Base-by-base conservation (phyloP, 805 yeast species). In the Saccharomycopsis sp. region DNA sequence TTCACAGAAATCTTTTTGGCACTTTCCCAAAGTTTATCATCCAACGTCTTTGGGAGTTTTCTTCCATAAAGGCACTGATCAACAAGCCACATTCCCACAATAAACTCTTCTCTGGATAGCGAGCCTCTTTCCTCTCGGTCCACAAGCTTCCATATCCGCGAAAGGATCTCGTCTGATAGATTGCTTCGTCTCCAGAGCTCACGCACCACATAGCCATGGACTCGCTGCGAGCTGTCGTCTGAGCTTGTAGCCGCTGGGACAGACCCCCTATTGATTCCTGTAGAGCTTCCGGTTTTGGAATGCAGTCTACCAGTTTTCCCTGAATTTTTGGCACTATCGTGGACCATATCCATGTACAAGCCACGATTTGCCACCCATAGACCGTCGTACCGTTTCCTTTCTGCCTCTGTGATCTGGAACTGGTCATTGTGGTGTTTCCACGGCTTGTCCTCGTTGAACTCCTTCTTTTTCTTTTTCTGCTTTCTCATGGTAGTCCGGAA, bases 41-140 rank as follows among this genome's bases (percentile, higher is more conserved):
- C 83, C 3, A 94, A 80, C 44, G 71, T 71, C 59, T 80, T 78
- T 0, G 99, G 98, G 53, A 94, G 73, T 68, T 94, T 94, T 46
- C 96, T 77, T 0, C 99, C 99, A 68, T 92, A 94, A 14, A 94
- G 75, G 67, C 97, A 89, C 71, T 94, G 99, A 70, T 94, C 99
- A 1, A 94, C 91, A 2, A 91, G 71, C 99, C 99, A 94, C 87
- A 89, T 91, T 0, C 99, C 99, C n/a, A 91, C 92, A 34, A 92
- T 73, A 65, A 94, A 94, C 62, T 91, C 92, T 41, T 83, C 85
- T 61, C 89, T 81, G 63, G 84, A 86, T 56, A 94, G 73, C 0
- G 88, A 81, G 0, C 96, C 96, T 68, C 87, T 94, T 51, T 74
- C 70, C 63, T 83, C 69, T 57, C 72, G 77, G 67, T 80, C 89